These are phyloP conservation scores for Aspergillus coremiiformis DNA, from an alignment of 495 filamentous ascomycete species.

Conservation along the genomic window DNA sequence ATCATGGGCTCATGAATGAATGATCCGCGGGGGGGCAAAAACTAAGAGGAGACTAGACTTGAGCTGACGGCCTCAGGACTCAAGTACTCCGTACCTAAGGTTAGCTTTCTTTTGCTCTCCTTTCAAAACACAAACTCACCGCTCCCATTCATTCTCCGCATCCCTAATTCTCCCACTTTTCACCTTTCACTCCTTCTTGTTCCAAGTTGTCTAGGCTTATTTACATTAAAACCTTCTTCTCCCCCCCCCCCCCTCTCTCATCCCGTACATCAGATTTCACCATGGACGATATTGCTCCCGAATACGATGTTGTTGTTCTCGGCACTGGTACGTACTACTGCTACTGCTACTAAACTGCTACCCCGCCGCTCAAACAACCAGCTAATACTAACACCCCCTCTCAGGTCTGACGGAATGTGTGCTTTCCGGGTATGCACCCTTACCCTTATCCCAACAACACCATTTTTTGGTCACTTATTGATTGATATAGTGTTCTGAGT, in stretches of 20 bases:
- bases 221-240: constrained; percentile 9
- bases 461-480: not conserved
- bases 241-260: constrained; percentile 12
- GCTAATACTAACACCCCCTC: constrained; percentile 31
- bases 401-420: constrained; percentile 96
- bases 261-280: constrained; percentile 20
- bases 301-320: constrained; percentile 98
- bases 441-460: not conserved
- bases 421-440: constrained; percentile 73
- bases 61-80: constrained; percentile 3
- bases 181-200: not conserved
- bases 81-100: too few relatives aligned
- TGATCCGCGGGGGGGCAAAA: constrained; percentile 13
- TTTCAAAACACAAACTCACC: constrained; percentile 7
- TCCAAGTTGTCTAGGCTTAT: not conserved
- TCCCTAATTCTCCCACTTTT: not conserved
- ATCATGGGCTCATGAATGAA: constrained; percentile 3
- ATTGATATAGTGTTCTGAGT: constrained; percentile 68
- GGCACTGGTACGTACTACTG: constrained; percentile 66
- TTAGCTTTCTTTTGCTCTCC: too few relatives aligned
- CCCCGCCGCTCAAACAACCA: constrained; percentile 28
- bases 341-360: constrained; percentile 35
- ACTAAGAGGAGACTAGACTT: not conserved
- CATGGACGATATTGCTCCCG: constrained; percentile 94
- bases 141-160: constrained; percentile 13